phyloP scores from a whole-genome alignment of 2,329 filamentous ascomycete species.

The Phoma sp. region DNA sequence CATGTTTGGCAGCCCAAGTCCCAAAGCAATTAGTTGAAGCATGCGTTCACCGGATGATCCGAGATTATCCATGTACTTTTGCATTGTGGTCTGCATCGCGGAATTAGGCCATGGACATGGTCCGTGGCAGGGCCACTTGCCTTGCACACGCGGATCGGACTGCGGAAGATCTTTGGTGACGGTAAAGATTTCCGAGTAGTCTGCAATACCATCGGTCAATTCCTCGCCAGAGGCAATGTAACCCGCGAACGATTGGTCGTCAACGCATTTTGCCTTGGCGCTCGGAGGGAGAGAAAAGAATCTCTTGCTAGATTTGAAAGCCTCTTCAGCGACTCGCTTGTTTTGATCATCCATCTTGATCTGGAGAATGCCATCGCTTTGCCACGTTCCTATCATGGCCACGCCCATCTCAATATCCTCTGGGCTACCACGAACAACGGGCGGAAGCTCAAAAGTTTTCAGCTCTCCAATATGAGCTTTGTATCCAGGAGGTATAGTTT shows the following conservation, averaged over 20 bases:
- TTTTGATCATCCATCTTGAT: too few relatives aligned
- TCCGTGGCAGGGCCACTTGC: conserved; percentile 59
- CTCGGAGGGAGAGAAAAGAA: too few relatives aligned
- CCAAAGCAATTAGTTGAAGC: conserved; percentile 56
- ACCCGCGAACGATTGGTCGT: conserved; percentile 56
- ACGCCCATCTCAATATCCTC: too few relatives aligned
- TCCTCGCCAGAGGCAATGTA: conserved; percentile 59
- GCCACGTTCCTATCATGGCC: too few relatives aligned
- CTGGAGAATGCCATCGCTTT: too few relatives aligned
- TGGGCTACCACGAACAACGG: too few relatives aligned
- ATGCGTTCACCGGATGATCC: conserved; percentile 54
- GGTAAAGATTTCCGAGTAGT: conserved; percentile 62
- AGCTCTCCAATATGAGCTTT: too few relatives aligned
- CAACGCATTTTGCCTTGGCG: conserved; percentile 54
- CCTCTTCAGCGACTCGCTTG: too few relatives aligned
- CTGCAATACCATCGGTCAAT: conserved; percentile 52
- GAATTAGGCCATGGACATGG: conserved; percentile 57
- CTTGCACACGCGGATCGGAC: conserved; percentile 49
- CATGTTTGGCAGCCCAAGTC: conserved; percentile 48
- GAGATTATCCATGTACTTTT: conserved; percentile 52
- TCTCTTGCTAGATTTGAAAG: too few relatives aligned
- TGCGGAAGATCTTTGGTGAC: conserved; percentile 57
- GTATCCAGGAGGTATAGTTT: too few relatives aligned
- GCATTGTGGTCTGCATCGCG: conserved; percentile 51
- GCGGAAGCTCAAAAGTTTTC: too few relatives aligned